Evolutionary conservation across 371 early-diverging fungal species (phyloP).

Genomic region (Circinella minor): DNA sequence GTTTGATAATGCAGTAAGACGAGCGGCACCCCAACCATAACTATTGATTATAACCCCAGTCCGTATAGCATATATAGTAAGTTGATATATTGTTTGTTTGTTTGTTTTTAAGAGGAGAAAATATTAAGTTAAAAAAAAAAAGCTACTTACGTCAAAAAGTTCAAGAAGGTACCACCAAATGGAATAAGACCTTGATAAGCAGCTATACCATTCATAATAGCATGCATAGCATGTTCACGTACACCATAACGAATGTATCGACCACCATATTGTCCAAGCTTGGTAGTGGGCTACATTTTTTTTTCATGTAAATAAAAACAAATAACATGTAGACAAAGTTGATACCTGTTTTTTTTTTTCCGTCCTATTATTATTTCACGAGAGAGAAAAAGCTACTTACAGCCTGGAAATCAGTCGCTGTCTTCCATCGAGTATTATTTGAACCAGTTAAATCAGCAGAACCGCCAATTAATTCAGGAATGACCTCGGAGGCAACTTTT

Average conservation of each 20-base stretch:
- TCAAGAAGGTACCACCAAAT: constrained; percentile 96
- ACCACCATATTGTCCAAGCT: constrained; percentile 81
- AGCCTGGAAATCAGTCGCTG: constrained; percentile 85
- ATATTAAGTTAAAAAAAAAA: neutral
- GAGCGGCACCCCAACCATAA: constrained; percentile 87
- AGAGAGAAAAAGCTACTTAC: constrained; percentile 22
- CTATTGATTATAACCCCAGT: neutral
- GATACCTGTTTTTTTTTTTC: no score
- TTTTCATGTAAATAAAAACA: no score
- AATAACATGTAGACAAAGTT: no score
- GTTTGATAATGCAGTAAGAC: constrained; percentile 90
- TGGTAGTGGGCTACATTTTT: constrained; percentile 40
- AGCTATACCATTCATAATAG: constrained; percentile 93
- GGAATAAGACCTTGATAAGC: constrained; percentile 88
- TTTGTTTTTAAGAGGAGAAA: no score
- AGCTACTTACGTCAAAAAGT: constrained; percentile 84
- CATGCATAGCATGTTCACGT: constrained; percentile 99
- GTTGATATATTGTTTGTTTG: no score
- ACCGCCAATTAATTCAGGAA: constrained; percentile 91
- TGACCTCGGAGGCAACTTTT: constrained; percentile 62
- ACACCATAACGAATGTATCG: constrained; percentile 97
- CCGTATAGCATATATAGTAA: no score
- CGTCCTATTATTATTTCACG: no score
- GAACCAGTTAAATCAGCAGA: constrained; percentile 97
- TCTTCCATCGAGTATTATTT: constrained; percentile 90